Evolutionary conservation across 305 asterid genomes (phyloP).

Genomic region (Fraxinus albicans): DNA sequence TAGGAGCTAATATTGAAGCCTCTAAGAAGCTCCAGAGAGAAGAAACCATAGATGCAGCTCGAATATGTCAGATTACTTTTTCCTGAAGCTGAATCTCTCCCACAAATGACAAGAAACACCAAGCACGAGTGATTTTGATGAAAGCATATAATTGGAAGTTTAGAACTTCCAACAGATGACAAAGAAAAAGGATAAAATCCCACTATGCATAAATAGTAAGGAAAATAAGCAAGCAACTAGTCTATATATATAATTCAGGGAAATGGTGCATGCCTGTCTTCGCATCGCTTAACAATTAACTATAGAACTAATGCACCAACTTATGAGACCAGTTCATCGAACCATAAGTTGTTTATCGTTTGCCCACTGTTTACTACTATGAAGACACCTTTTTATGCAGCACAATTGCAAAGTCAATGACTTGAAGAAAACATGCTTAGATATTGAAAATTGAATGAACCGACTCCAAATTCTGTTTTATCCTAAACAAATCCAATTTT

Average conservation of each 20-base stretch:
- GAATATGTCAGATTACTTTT: neutral
- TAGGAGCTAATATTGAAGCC: neutral
- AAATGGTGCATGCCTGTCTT: neutral
- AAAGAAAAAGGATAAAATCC: neutral
- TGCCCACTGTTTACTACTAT: neutral
- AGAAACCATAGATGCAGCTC: neutral
- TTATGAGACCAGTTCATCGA: neutral
- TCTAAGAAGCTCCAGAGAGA: neutral
- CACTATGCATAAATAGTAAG: neutral
- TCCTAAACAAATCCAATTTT: neutral
- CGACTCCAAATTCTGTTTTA: neutral
- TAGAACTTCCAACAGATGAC: neutral
- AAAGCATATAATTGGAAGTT: neutral
- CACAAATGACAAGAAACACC: neutral
- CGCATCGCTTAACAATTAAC: neutral
- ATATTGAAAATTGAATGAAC: neutral
- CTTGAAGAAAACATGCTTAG: neutral
- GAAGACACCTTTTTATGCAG: neutral
- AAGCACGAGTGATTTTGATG: neutral
- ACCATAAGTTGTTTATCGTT: neutral
- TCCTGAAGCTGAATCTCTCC: neutral
- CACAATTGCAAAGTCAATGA: neutral
- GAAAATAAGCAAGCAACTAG: neutral
- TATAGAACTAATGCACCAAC: neutral
- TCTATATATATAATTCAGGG: neutral